phyloP scores from a whole-genome alignment of 495 filamentous ascomycete species.

The Niebla homalea region DNA sequence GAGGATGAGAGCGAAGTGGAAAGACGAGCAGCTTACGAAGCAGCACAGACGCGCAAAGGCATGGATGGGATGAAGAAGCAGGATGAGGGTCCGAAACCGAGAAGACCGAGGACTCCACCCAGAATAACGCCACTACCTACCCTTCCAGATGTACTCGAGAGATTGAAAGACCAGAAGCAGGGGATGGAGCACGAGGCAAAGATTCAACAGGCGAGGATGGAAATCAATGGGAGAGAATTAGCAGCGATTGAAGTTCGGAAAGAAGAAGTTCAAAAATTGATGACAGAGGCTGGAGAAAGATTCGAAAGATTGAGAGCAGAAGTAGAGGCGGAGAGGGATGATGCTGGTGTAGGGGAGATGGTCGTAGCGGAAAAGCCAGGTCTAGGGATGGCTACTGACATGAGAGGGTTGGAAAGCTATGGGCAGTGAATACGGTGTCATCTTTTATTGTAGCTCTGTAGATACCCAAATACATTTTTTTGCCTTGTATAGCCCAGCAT shows the following conservation, averaged over 20 bases:
- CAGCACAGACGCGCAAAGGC: conserved; percentile 69
- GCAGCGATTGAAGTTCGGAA: conserved; percentile 58
- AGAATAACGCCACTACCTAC: conserved; percentile 45
- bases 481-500: no score
- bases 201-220: conserved; percentile 42
- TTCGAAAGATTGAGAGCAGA: conserved; percentile 51
- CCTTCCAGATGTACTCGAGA: conserved; percentile 35
- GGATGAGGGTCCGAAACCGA: conserved; percentile 17
- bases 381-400: not conserved
- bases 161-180: conserved; percentile 37
- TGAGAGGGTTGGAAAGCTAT: conserved; percentile 4
- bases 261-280: conserved; percentile 63
- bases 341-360: not conserved
- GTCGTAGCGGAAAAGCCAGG: not conserved
- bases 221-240: conserved; percentile 51
- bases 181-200: conserved; percentile 42
- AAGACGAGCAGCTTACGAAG: conserved; percentile 74
- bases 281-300: conserved; percentile 71
- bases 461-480: no score
- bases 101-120: conserved; percentile 39
- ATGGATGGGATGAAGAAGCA: conserved; percentile 50
- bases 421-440: not conserved
- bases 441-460: not conserved
- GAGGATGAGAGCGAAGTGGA: conserved; percentile 68
- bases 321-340: conserved; percentile 23